Conservation (phyloP, 202 grass and related monocot genomes). For the Carex arenaria region DNA sequence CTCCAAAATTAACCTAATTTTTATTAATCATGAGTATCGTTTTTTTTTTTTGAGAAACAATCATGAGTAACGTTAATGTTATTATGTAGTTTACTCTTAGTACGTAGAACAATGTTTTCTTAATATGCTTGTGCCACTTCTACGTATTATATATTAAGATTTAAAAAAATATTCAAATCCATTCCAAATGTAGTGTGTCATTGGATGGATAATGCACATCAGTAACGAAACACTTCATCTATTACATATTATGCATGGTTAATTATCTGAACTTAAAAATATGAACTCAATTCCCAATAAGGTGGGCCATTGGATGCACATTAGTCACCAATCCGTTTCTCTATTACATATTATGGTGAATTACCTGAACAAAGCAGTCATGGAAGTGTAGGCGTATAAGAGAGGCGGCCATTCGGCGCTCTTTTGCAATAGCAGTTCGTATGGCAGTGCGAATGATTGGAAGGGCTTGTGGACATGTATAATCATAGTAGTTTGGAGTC, state of each 20-base stretch:
- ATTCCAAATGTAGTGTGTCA: not conserved
- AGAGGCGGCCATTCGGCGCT: conserved; percentile 51
- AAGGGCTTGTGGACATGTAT: conserved; percentile 33
- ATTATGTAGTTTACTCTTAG: too few relatives aligned
- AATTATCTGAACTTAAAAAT: conserved; percentile 31
- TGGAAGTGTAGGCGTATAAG: conserved; percentile 63
- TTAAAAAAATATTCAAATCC: not conserved
- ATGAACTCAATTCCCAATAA: too few relatives aligned
- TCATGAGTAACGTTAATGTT: too few relatives aligned
- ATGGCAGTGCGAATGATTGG: conserved; percentile 35
- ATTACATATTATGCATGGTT: not conserved
- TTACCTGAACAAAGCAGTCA: conserved; percentile 64
- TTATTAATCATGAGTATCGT: too few relatives aligned
- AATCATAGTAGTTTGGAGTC: conserved; percentile 47
- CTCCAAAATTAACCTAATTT: too few relatives aligned
- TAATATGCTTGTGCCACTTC: not conserved
- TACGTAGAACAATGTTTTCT: not conserved
- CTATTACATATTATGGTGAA: not conserved
- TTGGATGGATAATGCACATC: not conserved
- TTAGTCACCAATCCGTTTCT: not conserved
- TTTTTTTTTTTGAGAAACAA: too few relatives aligned
- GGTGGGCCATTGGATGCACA: too few relatives aligned
- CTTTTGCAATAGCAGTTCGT: conserved; percentile 28
- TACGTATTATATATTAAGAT: not conserved
- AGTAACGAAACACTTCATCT: too few relatives aligned